Evolutionary conservation across 352 stramenopile species (phyloP), one percentile per base, ranked within the genome.

Genomic region (Globisporangium lucens): DNA sequence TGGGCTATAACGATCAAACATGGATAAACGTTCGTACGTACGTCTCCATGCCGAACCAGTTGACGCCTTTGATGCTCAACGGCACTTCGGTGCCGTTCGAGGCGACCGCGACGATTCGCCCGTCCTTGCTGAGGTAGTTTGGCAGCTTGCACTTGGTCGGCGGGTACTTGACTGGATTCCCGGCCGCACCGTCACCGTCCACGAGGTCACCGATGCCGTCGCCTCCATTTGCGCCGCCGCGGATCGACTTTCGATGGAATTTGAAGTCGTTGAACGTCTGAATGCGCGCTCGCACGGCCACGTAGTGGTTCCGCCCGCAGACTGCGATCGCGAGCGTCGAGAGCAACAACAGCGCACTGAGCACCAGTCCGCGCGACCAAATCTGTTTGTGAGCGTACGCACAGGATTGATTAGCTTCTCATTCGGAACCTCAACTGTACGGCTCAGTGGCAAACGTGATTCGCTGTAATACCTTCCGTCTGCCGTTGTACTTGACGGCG

Each of bases 51-150:
- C 69, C 76, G 57, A 80, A 88, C 68, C 70, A 79, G 58, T 82
- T 84, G 52, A 76, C 69, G 51, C 70, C 74, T 61, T 85, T 77
- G 73, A 85, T 85, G 6, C 17, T 35, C 17, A 83, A 63, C 5
- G 69, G 59, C 10, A 83, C 72, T 64, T 79, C 75, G 0, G 70
- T 80, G 61, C 75, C 75, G 30, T 80, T 80, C 29, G 79, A 72
- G 0, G 75, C 33, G 0, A 87, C 75, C 0, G 78, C 71, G 30
- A 71, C 74, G 41, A 89, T 85, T 20, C 79, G 66, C 2, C 81
- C 76, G 33, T 80, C 74, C 69, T 91, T 91, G 71, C 81, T 89
- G 49, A 79, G 68, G 46, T 91, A 90, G 61, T 89, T 76, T 3
- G 80, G 77, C 59, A 88, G 52, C 61, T 87, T 70, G 55, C 82